A percentile compares a stretch with the other conserved stretches of the same genome.
These are phyloP conservation scores for Herpetomonas muscarum DNA, from an alignment of 208 protist species.

Conservation along the genomic window DNA sequence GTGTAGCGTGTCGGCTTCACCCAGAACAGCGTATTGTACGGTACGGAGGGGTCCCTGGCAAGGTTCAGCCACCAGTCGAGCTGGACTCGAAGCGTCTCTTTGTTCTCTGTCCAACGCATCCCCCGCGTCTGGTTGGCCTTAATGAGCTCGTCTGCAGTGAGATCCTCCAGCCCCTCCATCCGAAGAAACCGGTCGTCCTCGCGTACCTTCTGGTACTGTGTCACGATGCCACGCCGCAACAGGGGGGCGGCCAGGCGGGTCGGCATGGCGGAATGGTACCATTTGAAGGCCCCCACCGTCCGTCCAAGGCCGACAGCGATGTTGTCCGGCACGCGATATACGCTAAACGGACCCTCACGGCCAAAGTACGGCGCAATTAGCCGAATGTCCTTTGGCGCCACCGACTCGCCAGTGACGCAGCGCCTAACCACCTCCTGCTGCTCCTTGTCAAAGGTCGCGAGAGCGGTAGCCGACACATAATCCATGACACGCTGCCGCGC, in stretches of 20 bases:
- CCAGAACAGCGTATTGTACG: conserved; percentile 90
- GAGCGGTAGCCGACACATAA: conserved; percentile 75
- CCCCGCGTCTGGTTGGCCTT: conserved; percentile 82
- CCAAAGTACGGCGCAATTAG: conserved; percentile 73
- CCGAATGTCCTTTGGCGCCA: conserved; percentile 71
- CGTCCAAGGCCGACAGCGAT: conserved; percentile 66
- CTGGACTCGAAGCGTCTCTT: conserved; percentile 79
- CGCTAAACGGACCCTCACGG: conserved; percentile 76
- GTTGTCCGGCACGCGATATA: conserved; percentile 75
- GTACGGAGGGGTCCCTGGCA: conserved; percentile 65
- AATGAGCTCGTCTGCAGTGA: conserved; percentile 76
- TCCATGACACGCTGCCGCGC: conserved; percentile 82
- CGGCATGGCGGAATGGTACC: conserved; percentile 70
- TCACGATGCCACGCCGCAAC: conserved; percentile 64
- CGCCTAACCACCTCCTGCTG: conserved; percentile 80
- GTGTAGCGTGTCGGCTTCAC: conserved; percentile 84
- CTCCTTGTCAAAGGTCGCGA: conserved; percentile 74
- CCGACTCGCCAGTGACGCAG: conserved; percentile 66
- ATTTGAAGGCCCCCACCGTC: conserved; percentile 69
- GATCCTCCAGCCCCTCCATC: conserved; percentile 72
- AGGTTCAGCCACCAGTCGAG: conserved; percentile 85
- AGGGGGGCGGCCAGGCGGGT: conserved; percentile 49
- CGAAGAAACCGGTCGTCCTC: conserved; percentile 82
- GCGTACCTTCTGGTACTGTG: conserved; percentile 72
- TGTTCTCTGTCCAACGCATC: conserved; percentile 85